These are phyloP conservation scores for Colletotrichum trifolii DNA, from an alignment of 2,329 filamentous ascomycete species.

Conservation along the genomic window DNA sequence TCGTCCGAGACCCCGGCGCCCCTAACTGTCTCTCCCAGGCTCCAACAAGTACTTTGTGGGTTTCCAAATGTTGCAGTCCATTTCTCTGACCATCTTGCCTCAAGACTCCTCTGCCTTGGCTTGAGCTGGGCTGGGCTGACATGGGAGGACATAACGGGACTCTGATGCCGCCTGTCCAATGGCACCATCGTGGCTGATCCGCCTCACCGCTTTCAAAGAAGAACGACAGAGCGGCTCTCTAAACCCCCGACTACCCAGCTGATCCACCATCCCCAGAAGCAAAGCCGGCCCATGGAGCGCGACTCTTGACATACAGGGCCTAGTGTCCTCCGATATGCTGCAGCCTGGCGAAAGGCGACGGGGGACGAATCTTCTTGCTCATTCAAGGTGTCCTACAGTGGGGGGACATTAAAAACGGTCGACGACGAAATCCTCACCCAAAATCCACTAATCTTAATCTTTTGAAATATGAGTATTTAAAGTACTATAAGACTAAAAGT, in stretches of 20 bases:
- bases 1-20: constrained; percentile 11
- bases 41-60: constrained; percentile 17
- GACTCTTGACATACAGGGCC: constrained; percentile 10
- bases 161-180: constrained; percentile 20
- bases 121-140: constrained; percentile 22
- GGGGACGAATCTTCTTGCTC: constrained; percentile 12
- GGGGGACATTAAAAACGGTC: no score
- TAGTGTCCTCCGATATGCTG: constrained; percentile 25
- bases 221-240: constrained; percentile 13
- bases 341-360: constrained; percentile 30
- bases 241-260: constrained; percentile 8
- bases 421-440: no score
- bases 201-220: constrained; percentile 31
- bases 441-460: no score
- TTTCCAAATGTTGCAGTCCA: constrained; percentile 6
- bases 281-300: constrained; percentile 9
- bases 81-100: constrained; percentile 7
- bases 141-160: constrained; percentile 18
- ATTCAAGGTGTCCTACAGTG: constrained; percentile 15
- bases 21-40: constrained; percentile 17
- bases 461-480: no score
- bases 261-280: constrained; percentile 7
- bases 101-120: constrained; percentile 3
- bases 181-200: constrained; percentile 29
- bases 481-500: no score